Evolutionary conservation across 2,329 filamentous ascomycete genomes (phyloP).

Genomic region (Cercospora zeina): DNA sequence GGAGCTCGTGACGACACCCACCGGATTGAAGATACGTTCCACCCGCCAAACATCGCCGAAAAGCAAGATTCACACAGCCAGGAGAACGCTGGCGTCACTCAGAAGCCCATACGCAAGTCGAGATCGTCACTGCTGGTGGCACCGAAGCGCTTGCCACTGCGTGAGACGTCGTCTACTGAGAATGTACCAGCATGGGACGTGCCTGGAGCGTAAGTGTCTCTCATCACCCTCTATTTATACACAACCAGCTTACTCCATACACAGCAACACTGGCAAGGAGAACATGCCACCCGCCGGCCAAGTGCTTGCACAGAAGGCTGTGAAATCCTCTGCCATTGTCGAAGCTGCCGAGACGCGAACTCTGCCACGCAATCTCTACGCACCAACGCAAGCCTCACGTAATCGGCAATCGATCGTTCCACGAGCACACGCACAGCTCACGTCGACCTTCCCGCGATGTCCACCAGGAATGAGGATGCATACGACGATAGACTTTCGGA

Average conservation of each 20-base stretch:
- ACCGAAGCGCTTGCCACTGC: constrained; percentile 54
- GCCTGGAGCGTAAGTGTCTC: constrained; percentile 41
- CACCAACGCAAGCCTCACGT: constrained; percentile 33
- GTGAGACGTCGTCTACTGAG: constrained; percentile 35
- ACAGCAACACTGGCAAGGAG: constrained; percentile 60
- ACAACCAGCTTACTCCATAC: constrained; percentile 8
- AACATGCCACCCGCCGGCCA: constrained; percentile 57
- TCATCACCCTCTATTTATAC: not conserved
- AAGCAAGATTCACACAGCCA: not conserved
- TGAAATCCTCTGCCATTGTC: constrained; percentile 1
- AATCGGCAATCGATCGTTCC: constrained; percentile 25
- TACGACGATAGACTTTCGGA: not conserved
- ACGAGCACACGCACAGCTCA: constrained; percentile 13
- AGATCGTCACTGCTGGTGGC: constrained; percentile 49
- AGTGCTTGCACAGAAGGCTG: constrained; percentile 9
- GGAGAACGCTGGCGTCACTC: constrained; percentile 4
- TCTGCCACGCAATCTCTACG: constrained; percentile 19
- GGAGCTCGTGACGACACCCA: constrained; percentile 42
- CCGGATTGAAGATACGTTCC: constrained; percentile 40
- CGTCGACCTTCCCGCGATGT: not conserved
- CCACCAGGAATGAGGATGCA: constrained; percentile 3
- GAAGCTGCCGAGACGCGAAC: not conserved
- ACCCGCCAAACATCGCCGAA: constrained; percentile 4
- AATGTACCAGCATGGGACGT: constrained; percentile 42
- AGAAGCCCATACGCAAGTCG: constrained; percentile 33